Evolutionary conservation across 495 filamentous ascomycete genomes (phyloP).

Genomic region (Terfezia claveryi): DNA sequence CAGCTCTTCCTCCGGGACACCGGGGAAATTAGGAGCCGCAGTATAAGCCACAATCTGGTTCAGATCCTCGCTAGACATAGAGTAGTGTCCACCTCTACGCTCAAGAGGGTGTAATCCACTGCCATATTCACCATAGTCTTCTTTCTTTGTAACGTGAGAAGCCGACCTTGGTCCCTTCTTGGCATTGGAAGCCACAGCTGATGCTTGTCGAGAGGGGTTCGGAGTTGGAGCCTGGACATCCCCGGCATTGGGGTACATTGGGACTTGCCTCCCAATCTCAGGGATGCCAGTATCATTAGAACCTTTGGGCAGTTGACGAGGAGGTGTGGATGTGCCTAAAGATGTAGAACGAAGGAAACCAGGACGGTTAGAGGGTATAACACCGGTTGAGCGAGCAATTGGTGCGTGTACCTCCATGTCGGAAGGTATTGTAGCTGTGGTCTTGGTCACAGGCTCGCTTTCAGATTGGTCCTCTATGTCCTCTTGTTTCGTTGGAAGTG

Average conservation of each 20-base stretch:
- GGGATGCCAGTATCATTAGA: constrained; percentile 47
- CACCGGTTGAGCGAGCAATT: background rate
- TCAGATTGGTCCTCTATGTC: background rate
- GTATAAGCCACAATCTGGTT: constrained; percentile 72
- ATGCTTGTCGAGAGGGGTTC: constrained; percentile 35
- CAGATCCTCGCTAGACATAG: constrained; percentile 30
- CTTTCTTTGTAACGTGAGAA: constrained; percentile 24
- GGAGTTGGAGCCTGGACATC: constrained; percentile 94
- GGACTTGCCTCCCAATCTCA: constrained; percentile 71
- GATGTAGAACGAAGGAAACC: constrained; percentile 23
- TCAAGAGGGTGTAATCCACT: constrained; percentile 56
- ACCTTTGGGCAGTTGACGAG: constrained; percentile 29
- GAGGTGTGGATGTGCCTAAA: constrained; percentile 21
- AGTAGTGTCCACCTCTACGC: constrained; percentile 55
- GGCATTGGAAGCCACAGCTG: constrained; percentile 27
- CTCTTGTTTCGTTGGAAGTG: background rate
- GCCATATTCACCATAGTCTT: constrained; percentile 12
- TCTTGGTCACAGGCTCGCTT: constrained; percentile 1
- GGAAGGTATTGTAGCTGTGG: constrained; percentile 6
- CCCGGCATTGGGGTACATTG: constrained; percentile 82
- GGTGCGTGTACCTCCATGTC: constrained; percentile 12
- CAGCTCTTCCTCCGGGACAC: constrained; percentile 20
- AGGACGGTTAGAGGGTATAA: background rate
- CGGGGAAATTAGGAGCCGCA: constrained; percentile 37
- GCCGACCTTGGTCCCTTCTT: constrained; percentile 39